phyloP scores from a whole-genome alignment of 2,329 filamentous ascomycete species.

The Penicillium sp. region DNA sequence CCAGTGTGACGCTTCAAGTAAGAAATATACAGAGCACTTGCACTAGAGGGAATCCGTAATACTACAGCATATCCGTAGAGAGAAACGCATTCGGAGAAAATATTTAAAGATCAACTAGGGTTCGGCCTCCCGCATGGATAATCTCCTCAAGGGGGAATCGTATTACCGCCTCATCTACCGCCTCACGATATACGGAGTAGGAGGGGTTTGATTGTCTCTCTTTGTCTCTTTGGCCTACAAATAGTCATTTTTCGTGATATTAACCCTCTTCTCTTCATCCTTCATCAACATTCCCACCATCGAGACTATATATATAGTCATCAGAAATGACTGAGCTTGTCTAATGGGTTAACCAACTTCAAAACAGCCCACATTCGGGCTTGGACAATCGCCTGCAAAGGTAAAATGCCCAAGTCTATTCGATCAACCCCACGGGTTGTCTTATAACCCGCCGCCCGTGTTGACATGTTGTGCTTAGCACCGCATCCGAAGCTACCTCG shows the following conservation, averaged over 20 bases:
- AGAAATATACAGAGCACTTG: not conserved
- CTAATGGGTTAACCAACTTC: no score
- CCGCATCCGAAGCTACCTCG: no score
- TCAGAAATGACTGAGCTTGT: not conserved
- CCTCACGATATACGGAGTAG: not conserved
- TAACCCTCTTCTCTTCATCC: not conserved
- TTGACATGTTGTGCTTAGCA: not conserved
- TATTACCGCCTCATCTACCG: not conserved
- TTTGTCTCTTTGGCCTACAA: not conserved
- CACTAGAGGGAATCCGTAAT: not conserved
- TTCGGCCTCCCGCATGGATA: not conserved
- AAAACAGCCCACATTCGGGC: not conserved
- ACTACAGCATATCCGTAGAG: not conserved
- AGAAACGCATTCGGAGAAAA: not conserved
- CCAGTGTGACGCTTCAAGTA: not conserved
- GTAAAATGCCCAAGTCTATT: not conserved
- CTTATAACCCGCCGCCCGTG: not conserved
- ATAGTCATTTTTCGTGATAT: not conserved
- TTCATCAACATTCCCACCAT: not conserved
- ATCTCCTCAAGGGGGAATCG: not conserved
- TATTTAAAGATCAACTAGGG: not conserved
- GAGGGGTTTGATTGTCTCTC: not conserved
- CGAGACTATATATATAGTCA: not conserved
- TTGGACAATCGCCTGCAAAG: not conserved
- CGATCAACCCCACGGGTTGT: not conserved